A percentile compares a stretch with the other conserved stretches of the same genome.
Conservation (phyloP, 306 rosid genomes). For the Fragaria iinumae region DNA sequence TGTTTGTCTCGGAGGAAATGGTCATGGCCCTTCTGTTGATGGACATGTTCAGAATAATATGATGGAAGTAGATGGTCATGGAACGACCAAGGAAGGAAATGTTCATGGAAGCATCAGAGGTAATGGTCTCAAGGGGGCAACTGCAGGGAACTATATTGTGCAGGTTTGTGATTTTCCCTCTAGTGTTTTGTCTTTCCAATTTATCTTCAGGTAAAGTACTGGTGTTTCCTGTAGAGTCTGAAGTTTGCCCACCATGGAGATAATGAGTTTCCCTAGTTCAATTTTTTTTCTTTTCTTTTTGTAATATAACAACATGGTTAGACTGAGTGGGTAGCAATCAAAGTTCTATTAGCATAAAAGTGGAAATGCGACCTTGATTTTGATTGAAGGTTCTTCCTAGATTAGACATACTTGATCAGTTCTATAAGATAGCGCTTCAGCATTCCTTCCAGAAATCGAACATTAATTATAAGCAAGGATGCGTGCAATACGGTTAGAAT, state of each 20-base stretch:
- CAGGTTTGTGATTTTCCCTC: constrained; percentile 37
- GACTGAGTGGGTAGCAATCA: neutral
- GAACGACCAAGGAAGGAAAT: neutral
- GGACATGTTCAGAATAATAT: neutral
- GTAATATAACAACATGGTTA: neutral
- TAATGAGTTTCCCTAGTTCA: neutral
- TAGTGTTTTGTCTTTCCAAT: neutral
- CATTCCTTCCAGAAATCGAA: neutral
- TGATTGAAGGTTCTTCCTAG: neutral
- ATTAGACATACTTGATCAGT: neutral
- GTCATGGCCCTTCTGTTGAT: neutral
- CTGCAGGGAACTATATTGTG: constrained; percentile 1
- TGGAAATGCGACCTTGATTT: neutral
- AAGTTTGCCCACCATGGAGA: neutral
- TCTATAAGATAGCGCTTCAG: neutral
- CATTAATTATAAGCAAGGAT: neutral
- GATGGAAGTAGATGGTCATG: constrained; percentile 13
- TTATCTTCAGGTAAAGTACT: neutral
- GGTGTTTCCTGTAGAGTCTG: neutral
- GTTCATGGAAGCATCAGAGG: neutral
- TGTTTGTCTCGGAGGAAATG: neutral
- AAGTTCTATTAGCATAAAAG: neutral
- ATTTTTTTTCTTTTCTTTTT: neutral
- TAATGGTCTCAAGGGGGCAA: neutral
- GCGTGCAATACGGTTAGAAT: neutral